Conservation (phyloP, 2,329 filamentous ascomycete species). For the Epicoccum nigrum region DNA sequence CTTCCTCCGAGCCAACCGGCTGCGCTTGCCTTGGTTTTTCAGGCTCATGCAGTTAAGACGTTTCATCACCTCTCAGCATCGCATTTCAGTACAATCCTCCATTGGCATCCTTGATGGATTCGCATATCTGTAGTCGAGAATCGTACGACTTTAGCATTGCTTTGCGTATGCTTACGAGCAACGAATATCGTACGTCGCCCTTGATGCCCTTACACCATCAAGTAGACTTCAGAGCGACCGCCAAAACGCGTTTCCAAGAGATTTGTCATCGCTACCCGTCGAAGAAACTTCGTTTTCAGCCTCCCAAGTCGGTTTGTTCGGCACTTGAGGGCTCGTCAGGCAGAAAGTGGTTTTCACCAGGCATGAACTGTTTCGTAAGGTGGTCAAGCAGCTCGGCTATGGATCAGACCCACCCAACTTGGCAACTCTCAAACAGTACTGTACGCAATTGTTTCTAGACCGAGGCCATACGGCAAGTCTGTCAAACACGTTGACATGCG, state of each 20-base stretch:
- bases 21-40: background rate
- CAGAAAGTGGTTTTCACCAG: slow-evolving; percentile 17
- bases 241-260: background rate
- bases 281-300: background rate
- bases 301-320: slow-evolving; percentile 11
- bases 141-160: background rate
- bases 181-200: background rate
- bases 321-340: slow-evolving; percentile 9
- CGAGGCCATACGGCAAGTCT: slow-evolving; percentile 21
- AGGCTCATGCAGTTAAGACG: slow-evolving; percentile 13
- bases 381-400: slow-evolving; percentile 27
- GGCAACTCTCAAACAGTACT: slow-evolving; percentile 31
- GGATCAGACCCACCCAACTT: slow-evolving; percentile 25
- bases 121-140: background rate
- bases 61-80: slow-evolving; percentile 13
- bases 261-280: background rate
- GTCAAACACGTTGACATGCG: slow-evolving; percentile 18
- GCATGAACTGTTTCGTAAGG: slow-evolving; percentile 36
- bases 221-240: background rate
- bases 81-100: slow-evolving; percentile 7
- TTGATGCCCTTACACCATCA: background rate
- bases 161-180: background rate
- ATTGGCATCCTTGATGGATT: background rate
- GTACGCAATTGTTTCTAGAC: slow-evolving; percentile 20
- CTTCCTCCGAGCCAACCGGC: slow-evolving; percentile 3